Conservation (phyloP, 2,329 filamentous ascomycete species). For the Zasmidium citrigriseum region DNA sequence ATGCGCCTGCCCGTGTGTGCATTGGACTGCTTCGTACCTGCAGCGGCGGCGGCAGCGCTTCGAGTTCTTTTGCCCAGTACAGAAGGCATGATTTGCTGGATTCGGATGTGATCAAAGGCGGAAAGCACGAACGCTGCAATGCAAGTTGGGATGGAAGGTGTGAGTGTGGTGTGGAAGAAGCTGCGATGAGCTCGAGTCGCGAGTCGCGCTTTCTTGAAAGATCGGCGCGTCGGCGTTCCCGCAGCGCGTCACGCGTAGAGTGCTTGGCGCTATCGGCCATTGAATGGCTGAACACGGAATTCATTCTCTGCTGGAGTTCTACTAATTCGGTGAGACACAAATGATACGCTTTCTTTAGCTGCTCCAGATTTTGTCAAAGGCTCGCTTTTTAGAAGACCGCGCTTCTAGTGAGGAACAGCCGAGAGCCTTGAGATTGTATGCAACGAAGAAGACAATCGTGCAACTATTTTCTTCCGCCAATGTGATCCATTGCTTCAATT, state of each 20-base stretch:
- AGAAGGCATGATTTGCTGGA: slow-evolving; percentile 33
- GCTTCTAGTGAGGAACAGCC: no score
- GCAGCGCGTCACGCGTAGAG: not conserved
- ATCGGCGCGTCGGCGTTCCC: not conserved
- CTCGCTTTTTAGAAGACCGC: no score
- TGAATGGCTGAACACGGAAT: no score
- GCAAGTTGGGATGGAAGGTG: slow-evolving; percentile 4
- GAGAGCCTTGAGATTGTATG: no score
- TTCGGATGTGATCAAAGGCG: not conserved
- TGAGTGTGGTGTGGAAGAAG: slow-evolving; percentile 3
- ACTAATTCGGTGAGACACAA: no score
- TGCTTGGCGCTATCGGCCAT: not conserved
- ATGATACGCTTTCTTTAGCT: no score
- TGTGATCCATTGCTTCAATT: no score
- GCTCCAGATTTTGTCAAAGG: no score
- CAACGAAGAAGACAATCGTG: no score
- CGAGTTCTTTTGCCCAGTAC: slow-evolving; percentile 52
- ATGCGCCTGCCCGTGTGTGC: slow-evolving; percentile 18
- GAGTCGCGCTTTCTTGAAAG: not conserved
- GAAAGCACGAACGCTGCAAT: slow-evolving; percentile 5
- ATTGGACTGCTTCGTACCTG: slow-evolving; percentile 34
- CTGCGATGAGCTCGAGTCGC: not conserved
- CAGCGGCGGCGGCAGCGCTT: slow-evolving; percentile 37
- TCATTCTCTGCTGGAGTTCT: no score
- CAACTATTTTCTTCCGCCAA: no score